Evolutionary conservation across 2,329 filamentous ascomycete genomes (phyloP), one percentile per base, ranked within the genome.

Genomic region (Proliferodiscus dingleyae): DNA sequence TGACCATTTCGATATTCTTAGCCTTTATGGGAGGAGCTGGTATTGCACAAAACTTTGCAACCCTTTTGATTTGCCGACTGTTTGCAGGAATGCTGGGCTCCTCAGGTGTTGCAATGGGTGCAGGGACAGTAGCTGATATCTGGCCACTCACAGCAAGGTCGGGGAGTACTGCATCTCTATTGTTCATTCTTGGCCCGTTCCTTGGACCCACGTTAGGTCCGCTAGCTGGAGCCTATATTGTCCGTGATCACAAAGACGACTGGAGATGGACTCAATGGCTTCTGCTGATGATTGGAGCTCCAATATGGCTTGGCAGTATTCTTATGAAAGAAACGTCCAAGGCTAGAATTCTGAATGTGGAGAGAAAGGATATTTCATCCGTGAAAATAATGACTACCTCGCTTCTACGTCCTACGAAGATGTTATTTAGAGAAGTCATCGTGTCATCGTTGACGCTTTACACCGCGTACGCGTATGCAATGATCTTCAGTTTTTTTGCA

Each of bases 11-110:
- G 45, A 68, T 71, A 8, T 68, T 85, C 43, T 75, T 77, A 1
- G 73, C 73, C 2, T 86, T 86, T 61, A 83, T 77, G 50, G 78
- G 73, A 13, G 80, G 72, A 5, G 71, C 71, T 19, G 76, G 78
- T 2, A 78, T 74, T 8, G 69, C 77, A 0, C 68, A 77, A 45
- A 80, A 74, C 53, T 77, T 82, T 51, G 68, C 67, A 37, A 75
- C 75, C 2, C 66, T 88, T 3, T 68, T 86, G 23, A 69, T 84
- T n/a, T 70, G 83, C 39, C 77, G 83, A 28, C 85, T 87, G 66
- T 77, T 86, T 42, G 76, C 77, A 5, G 79, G 80, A 36, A 64
- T 8, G 81, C 80, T 58, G 80, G 79, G n/a, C n/a, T n/a, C n/a
- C 10, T 78, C 77, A 2, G 56, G 51, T 4, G 47, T 60, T 2